Percentiles rank a stretch among this genome's conserved stretches.
phyloP scores from a whole-genome alignment of 306 rosid genomes.

The Quillaja saponaria region DNA sequence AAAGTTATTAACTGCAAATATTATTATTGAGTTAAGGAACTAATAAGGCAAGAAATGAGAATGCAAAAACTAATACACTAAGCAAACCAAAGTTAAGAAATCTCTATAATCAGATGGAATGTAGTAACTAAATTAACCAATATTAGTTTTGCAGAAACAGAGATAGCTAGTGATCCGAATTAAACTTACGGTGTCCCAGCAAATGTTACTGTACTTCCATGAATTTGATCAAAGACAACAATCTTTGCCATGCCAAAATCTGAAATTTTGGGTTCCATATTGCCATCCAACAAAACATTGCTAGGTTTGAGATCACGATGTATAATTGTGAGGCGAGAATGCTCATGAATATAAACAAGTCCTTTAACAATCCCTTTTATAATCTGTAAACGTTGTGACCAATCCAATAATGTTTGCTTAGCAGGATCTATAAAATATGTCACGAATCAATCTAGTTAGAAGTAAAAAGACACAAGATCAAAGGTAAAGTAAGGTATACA shows the following conservation, averaged over 20 bases:
- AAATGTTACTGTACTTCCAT: conserved; percentile 45
- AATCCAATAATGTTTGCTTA: conserved; percentile 42
- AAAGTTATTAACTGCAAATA: too few species aligned
- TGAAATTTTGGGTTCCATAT: conserved; percentile 62
- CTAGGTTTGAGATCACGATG: conserved; percentile 74
- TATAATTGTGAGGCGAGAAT: conserved; percentile 57
- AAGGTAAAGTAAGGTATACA: not conserved
- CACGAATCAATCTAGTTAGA: conserved; percentile 2
- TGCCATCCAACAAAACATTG: conserved; percentile 51
- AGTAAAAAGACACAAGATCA: not conserved
- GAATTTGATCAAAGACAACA: conserved; percentile 42
- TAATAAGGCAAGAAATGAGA: too few species aligned
- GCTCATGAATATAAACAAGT: conserved; percentile 63
- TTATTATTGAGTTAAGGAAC: too few species aligned
- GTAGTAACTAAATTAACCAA: too few species aligned
- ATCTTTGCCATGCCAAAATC: conserved; percentile 77
- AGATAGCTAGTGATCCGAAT: too few species aligned
- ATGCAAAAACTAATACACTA: too few species aligned
- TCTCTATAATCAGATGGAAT: too few species aligned
- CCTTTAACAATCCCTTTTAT: conserved; percentile 62
- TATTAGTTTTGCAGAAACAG: too few species aligned
- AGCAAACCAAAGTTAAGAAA: too few species aligned
- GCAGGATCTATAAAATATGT: conserved; percentile 32
- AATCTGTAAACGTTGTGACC: conserved; percentile 53
- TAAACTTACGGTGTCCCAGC: conserved; percentile 73